Base-by-base conservation (phyloP, 768 basidiomycete genomes). In the Cystofilobasidium bisporidii region DNA sequence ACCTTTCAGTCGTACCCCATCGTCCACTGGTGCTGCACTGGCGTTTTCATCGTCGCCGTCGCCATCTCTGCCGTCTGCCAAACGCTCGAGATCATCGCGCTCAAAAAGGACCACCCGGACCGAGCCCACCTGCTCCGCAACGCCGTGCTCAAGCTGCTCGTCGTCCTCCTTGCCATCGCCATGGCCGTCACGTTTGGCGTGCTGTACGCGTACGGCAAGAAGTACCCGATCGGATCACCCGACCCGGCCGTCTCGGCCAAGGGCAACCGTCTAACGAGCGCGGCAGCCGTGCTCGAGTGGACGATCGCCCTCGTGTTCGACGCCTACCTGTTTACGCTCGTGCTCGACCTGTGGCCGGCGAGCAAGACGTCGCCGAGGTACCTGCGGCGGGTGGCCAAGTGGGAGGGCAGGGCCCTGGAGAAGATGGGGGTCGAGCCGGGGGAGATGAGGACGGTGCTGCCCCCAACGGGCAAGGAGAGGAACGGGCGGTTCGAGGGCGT, bases 261-360 rank as follows among this genome's bases (percentile, higher is more conserved):
- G 30, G 77, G 77, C 69, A 73, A 79, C 68, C 47, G 61, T 0
- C 71, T 77, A 63, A 74, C 75, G 22, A 73, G 72, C 0, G 76
- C 71, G 2, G 76, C 77, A 9, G 78, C 75, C 10, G 73, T 72
- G 22, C 26, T 45, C 28, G 45, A 15, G 43, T 63, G 62, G 56
- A 33, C 28, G 38, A 73, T 77, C 30, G 72, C 77, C 2, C 76
- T 77, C 71, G 70, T 74, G 63, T 69, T 77, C 11, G 67, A 69
- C 63, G 75, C 74, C 63, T 78, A 80, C 74, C 75, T 78, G 61
- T 55, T 73, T 40, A 77, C 77, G 12, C 73, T 80, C 64, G 72
- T 73, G 45, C 72, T 76, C 61, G 79, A 80, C 69, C 72, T 79
- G 15, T 80, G 77, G 77, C 78, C 78, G 18, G 75, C 77, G 11